Evolutionary conservation across 2,329 filamentous ascomycete species (phyloP).

Genomic region (Neofusicoccum parvum): DNA sequence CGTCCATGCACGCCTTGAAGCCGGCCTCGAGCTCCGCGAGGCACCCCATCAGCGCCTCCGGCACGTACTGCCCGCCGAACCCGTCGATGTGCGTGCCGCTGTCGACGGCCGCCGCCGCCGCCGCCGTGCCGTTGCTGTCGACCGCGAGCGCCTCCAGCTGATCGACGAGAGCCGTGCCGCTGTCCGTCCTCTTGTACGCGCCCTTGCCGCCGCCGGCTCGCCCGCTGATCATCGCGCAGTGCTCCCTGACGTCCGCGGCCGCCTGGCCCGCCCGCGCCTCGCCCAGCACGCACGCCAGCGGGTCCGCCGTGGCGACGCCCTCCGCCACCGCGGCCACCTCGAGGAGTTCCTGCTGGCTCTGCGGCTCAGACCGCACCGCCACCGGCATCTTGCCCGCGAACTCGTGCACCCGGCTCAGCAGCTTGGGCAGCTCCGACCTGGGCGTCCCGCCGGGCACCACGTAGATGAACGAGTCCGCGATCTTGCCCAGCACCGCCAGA

Average conservation of each 20-base stretch:
- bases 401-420: conserved; percentile 80
- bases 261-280: conserved; percentile 59
- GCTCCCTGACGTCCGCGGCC: too few species aligned
- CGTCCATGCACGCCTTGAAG: conserved; percentile 83
- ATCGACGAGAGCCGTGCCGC: conserved; percentile 65
- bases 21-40: conserved; percentile 85
- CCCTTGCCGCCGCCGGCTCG: conserved; percentile 40
- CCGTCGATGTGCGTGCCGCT: conserved; percentile 63
- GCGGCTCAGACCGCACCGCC: conserved; percentile 93
- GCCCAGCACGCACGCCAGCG: conserved; percentile 81
- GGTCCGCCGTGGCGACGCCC: conserved; percentile 93
- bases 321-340: conserved; percentile 79
- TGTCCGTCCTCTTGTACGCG: conserved; percentile 57
- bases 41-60: conserved; percentile 97
- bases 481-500: conserved; percentile 89
- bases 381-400: conserved; percentile 89
- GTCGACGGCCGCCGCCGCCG: background rate
- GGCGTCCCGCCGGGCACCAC: conserved; percentile 88
- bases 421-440: conserved; percentile 76
- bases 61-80: conserved; percentile 96
- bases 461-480: conserved; percentile 79
- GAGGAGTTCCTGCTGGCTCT: conserved; percentile 89
- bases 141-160: conserved; percentile 62
- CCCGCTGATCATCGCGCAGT: too few species aligned
- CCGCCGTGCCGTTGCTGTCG: background rate